Evolutionary conservation across 805 yeast genomes (phyloP), one percentile per base, ranked within the genome.

Genomic region (Diddensiella santjacobensis): DNA sequence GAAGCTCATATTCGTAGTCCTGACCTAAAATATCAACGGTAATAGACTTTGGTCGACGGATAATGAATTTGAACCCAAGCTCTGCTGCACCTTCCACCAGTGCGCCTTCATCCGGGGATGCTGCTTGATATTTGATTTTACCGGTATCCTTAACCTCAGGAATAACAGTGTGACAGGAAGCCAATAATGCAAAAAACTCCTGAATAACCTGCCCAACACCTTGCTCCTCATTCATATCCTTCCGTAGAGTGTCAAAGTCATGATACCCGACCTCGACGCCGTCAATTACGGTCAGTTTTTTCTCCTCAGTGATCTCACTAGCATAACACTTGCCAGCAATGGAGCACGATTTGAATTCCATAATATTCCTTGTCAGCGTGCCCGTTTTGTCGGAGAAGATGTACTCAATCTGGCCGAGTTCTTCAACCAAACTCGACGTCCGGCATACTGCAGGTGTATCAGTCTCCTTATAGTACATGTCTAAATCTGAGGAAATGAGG

Each of bases 61-160:
- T 80, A 4, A 79, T 77, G 64, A 93, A 95, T 53, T 77, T 81
- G 63, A 84, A 93, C 0, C 97, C 98, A 41, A 91, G 70, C 60
- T 73, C 74, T 0, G 97, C 93, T 15, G 96, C 98, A 50, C 99
- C 99, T 59, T 90, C 89, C 2, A 93, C 99, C 52, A 93, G 73
- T 0, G 99, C 99, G 44, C 99, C 99, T 71, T 95, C 99, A 70
- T 93, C 99, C 0, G 99, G 99, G 0, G 98, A 90, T 0, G 99
- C 96, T 1, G 99, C 99, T 68, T 93, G 99, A 65, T 95, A 93
- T 64, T 87, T 90, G 54, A 93, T 82, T 26, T 48, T 48, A 3
- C 67, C 70, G 30, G 60, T 59, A 15, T 61, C 63, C 51, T 74
- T 75, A 17, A 77, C 71, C 65, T 93, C 99, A 0, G 99, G 99